Evolutionary conservation across 208 protist species (phyloP).

Genomic region (Zelonia costaricensis): DNA sequence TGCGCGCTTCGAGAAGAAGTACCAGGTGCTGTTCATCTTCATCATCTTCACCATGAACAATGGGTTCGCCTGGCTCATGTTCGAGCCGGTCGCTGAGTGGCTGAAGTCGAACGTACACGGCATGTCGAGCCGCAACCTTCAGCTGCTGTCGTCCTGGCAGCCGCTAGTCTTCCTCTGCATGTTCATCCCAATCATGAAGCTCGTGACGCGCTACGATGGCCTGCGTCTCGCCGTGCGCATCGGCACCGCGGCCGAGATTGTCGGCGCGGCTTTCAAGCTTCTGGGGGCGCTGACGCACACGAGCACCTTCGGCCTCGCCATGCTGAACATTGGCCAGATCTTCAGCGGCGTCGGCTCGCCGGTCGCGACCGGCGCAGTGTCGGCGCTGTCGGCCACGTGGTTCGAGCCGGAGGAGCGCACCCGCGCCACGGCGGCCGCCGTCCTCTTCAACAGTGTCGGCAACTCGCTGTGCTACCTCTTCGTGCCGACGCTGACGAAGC

Average conservation of each 20-base stretch:
- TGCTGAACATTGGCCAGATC: constrained; percentile 84
- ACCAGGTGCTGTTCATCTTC: constrained; percentile 81
- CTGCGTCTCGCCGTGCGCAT: constrained; percentile 71
- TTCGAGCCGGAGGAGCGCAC: constrained; percentile 83
- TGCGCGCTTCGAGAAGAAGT: constrained; percentile 46
- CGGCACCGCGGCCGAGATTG: constrained; percentile 60
- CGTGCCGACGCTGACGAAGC: constrained; percentile 64
- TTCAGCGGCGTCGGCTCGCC: constrained; percentile 85
- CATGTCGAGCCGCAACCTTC: constrained; percentile 49
- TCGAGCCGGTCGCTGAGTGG: constrained; percentile 80
- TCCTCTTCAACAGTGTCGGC: constrained; percentile 83
- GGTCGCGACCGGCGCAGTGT: constrained; percentile 75
- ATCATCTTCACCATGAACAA: constrained; percentile 85
- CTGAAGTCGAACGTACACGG: constrained; percentile 70
- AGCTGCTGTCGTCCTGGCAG: constrained; percentile 86
- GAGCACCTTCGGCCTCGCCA: constrained; percentile 50
- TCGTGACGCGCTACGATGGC: constrained; percentile 75
- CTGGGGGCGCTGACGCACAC: constrained; percentile 47
- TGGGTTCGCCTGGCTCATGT: constrained; percentile 90
- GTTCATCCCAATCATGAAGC: constrained; percentile 76
- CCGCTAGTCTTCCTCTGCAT: constrained; percentile 72
- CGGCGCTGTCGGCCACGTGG: constrained; percentile 84
- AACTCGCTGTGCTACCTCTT: constrained; percentile 84
- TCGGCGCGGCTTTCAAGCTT: constrained; percentile 68
- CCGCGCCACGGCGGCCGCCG: constrained; percentile 74